These are phyloP conservation scores for Botryotinia globosa DNA, from an alignment of 2,329 filamentous ascomycete species.

Conservation along the genomic window DNA sequence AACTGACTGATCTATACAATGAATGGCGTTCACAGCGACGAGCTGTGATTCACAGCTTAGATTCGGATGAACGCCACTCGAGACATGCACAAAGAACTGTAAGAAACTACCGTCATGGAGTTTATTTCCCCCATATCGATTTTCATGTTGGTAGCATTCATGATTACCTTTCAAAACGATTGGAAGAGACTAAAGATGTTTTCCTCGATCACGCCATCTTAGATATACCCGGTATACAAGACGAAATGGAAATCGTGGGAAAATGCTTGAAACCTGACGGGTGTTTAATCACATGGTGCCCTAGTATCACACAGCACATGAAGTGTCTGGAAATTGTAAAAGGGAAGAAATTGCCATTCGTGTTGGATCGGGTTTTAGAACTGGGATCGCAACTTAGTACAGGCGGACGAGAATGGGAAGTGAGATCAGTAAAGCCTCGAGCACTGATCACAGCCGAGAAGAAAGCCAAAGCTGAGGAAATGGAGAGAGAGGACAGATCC, in stretches of 20 bases:
- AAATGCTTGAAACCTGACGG: slow-evolving; percentile 63
- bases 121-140: slow-evolving; percentile 68
- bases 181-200: slow-evolving; percentile 46
- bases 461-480: slow-evolving; percentile 22
- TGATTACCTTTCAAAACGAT: slow-evolving; percentile 58
- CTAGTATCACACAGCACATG: slow-evolving; percentile 74
- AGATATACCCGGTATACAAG: slow-evolving; percentile 65
- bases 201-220: slow-evolving; percentile 72
- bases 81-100: slow-evolving; percentile 63
- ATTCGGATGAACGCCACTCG: slow-evolving; percentile 61
- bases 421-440: slow-evolving; percentile 47
- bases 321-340: slow-evolving; percentile 57
- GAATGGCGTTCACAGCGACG: slow-evolving; percentile 46
- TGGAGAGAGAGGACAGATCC: background rate
- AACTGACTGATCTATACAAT: slow-evolving; percentile 23
- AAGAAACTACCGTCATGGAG: slow-evolving; percentile 63
- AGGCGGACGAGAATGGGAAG: slow-evolving; percentile 62
- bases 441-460: slow-evolving; percentile 30
- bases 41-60: slow-evolving; percentile 73
- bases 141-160: slow-evolving; percentile 69
- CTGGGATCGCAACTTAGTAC: slow-evolving; percentile 49
- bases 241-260: slow-evolving; percentile 48
- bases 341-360: slow-evolving; percentile 51
- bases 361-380: slow-evolving; percentile 59
- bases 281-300: slow-evolving; percentile 67